phyloP scores from a whole-genome alignment of 1,284 basidiomycete species.

The Chalciporus sp. region DNA sequence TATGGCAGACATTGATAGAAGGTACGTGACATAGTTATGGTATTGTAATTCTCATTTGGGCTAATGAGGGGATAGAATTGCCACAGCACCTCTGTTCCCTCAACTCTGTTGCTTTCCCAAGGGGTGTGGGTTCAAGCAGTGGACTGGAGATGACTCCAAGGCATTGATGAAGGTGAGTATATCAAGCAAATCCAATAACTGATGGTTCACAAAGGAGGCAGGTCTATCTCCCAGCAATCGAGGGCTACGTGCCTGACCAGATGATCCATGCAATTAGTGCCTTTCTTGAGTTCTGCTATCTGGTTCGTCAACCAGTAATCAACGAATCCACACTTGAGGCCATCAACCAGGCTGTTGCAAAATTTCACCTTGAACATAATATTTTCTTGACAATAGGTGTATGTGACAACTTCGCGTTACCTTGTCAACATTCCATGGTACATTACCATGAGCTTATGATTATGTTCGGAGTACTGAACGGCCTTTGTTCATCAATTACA shows the following conservation, averaged over 20 bases:
- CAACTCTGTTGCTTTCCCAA: constrained; percentile 7
- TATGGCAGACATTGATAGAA: constrained; percentile 5
- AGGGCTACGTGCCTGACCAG: constrained; percentile 15
- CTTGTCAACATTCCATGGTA: constrained; percentile 22
- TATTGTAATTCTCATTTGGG: background rate
- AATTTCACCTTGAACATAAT: constrained; percentile 11
- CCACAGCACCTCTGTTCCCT: constrained; percentile 4
- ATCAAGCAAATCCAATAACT: no score
- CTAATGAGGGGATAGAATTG: constrained; percentile 2
- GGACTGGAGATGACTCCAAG: constrained; percentile 17
- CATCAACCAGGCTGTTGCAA: constrained; percentile 15
- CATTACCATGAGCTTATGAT: constrained; percentile 13
- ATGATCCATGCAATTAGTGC: constrained; percentile 6
- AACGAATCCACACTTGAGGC: constrained; percentile 7
- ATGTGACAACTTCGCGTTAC: constrained; percentile 19
- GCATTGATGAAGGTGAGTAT: constrained; percentile 18
- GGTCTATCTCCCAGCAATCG: constrained; percentile 13
- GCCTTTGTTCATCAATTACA: no score
- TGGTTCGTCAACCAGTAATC: constrained; percentile 12
- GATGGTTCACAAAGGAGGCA: background rate
- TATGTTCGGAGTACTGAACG: constrained; percentile 3
- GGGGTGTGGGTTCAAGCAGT: constrained; percentile 12
- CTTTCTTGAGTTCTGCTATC: constrained; percentile 29
- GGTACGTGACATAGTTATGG: background rate
- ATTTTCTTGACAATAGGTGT: constrained; percentile 11